Base-by-base conservation (phyloP, 169 alveolate genomes). In the Cryptosporidium andersoni region DNA sequence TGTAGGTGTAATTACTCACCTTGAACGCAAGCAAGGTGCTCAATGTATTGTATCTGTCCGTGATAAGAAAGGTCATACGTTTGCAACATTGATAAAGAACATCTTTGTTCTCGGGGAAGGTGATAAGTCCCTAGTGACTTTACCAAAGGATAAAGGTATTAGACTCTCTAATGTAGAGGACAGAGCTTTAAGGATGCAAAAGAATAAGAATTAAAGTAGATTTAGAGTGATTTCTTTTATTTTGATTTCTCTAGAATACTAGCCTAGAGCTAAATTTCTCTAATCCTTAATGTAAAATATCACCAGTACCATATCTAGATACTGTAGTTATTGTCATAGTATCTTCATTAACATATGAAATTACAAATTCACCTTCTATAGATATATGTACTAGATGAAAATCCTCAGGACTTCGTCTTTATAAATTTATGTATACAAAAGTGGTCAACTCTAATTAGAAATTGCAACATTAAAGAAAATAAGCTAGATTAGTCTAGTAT, bases 41-140 rank as follows among this genome's bases (percentile, higher is more conserved):
- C 80, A 63, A 39, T 65, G 81, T 51, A 58, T 81, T 14, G 85
- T 66, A 64, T 66, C 67, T 2, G 7, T 56, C 16, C 89, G 90
- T 55, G 99, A 98, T 89, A 90, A 97, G 45, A 81, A 90, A 47
- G 99, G 98, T 52, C 93, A 95, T 91, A 88, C 90, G 43, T 98
- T 97, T 94, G 97, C 99, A 74, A 98, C 99, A 55, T 94, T 99
- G 80, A 85, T 97, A 74, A 89, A 95, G 81, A 97, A 97, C 92
- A 97, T 98, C 81, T 96, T 97, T 89, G 97, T 97, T 81, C 96
- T 97, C 65, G 99, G 99, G 40, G 92, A 94, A 85, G 99, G 97
- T 51, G 91, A 93, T 89, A 95, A 97, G 88, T 91, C 98, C 66
- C 92, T 93, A 94, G 93, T 97, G 82, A 89, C 99, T 45, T 94